These are phyloP conservation scores for Agaricus subrufescens DNA, from an alignment of 768 basidiomycete genomes.

Conservation along the genomic window DNA sequence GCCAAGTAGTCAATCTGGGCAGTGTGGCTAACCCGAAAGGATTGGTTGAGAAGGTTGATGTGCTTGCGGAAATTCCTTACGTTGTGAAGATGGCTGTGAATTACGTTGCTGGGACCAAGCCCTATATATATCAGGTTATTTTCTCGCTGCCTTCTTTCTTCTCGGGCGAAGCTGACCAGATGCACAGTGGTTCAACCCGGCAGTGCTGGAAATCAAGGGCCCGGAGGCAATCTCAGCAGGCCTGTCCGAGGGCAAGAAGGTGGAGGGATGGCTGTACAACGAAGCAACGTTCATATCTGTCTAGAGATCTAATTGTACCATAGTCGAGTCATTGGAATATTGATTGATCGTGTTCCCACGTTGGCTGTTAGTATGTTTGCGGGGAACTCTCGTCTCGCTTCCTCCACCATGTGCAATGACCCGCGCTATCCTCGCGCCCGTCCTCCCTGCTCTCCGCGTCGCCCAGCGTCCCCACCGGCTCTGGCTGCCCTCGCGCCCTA, in stretches of 20 bases:
- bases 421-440: neutral
- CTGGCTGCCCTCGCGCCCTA: neutral
- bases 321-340: neutral
- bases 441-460: neutral
- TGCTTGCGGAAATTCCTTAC: conserved; percentile 91
- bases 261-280: conserved; percentile 74
- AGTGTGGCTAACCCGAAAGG: conserved; percentile 56
- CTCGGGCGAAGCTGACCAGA: conserved; percentile 16
- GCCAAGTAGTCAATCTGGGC: conserved; percentile 55
- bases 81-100: conserved; percentile 90
- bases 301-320: conserved; percentile 3
- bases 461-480: neutral
- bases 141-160: neutral
- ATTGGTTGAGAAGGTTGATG: conserved; percentile 89
- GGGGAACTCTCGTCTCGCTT: neutral
- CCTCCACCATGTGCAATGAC: conserved; percentile 9
- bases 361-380: neutral
- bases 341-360: conserved; percentile 4
- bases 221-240: conserved; percentile 35
- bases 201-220: conserved; percentile 37
- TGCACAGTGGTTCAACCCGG: conserved; percentile 44
- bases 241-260: conserved; percentile 37
- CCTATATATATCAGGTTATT: conserved; percentile 88
- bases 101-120: conserved; percentile 91
- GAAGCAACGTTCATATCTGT: conserved; percentile 89